Conservation (phyloP, 2,329 filamentous ascomycete genomes). For the Aspergillus pseudotamarii region DNA sequence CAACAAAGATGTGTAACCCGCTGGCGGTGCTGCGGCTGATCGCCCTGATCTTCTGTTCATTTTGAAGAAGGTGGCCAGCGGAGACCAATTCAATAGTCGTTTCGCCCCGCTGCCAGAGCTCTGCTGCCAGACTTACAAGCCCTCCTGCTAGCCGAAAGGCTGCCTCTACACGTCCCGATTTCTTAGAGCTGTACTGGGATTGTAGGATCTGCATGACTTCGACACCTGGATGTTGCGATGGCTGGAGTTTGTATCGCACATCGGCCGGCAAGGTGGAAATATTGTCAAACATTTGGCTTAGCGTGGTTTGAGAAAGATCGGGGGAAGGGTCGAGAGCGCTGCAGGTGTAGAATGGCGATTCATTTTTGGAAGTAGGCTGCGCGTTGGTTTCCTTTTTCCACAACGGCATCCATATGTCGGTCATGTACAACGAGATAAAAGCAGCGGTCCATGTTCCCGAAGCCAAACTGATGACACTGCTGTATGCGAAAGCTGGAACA, state of each 20-base stretch:
- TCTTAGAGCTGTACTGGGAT: slow-evolving; percentile 33
- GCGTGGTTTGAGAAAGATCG: slow-evolving; percentile 54
- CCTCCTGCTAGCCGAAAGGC: slow-evolving; percentile 49
- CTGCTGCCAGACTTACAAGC: slow-evolving; percentile 38
- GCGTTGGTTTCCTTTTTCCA: slow-evolving; percentile 21
- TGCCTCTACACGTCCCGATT: slow-evolving; percentile 36
- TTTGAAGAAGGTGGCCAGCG: slow-evolving; percentile 25
- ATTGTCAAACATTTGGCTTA: slow-evolving; percentile 50
- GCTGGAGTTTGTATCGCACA: slow-evolving; percentile 45
- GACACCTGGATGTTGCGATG: slow-evolving; percentile 46
- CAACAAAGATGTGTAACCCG: slow-evolving; percentile 33
- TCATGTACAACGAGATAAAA: slow-evolving; percentile 52
- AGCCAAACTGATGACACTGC: slow-evolving; percentile 52
- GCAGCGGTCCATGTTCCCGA: slow-evolving; percentile 56
- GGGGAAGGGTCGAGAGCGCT: slow-evolving; percentile 47
- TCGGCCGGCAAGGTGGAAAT: slow-evolving; percentile 45
- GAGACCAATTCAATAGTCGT: slow-evolving; percentile 40
- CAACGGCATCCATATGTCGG: slow-evolving; percentile 51
- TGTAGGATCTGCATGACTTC: slow-evolving; percentile 48
- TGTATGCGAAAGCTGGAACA: slow-evolving; percentile 45
- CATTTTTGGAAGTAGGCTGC: background rate
- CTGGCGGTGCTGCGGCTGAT: slow-evolving; percentile 33
- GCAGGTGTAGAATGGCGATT: slow-evolving; percentile 45
- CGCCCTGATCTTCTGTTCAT: slow-evolving; percentile 35
- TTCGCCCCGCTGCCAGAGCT: slow-evolving; percentile 35